Evolutionary conservation across 2,329 filamentous ascomycete species (phyloP), one percentile per base, ranked within the genome.

Genomic region (Domatiomyces catenatus): DNA sequence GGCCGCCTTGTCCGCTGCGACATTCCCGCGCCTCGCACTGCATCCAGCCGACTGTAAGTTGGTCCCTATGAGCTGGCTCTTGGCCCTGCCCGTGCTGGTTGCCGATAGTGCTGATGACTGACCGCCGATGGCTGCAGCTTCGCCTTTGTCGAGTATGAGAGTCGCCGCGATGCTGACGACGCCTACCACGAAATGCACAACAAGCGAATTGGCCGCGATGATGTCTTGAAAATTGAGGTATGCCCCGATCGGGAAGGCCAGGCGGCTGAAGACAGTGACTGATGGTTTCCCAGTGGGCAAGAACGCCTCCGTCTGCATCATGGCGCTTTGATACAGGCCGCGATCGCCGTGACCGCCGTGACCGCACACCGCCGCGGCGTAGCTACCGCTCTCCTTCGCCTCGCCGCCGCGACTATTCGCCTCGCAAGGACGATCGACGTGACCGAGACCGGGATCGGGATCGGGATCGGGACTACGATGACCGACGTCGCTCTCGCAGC

Each of bases 101-200:
- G 64, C n/a, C 22, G n/a, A 44, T 2, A 39, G 19, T 18, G 26
- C 49, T 20, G 7, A 61, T 61, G 60, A 64, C 58, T 52, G 62
- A 63, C 61, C 70, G 56, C 42, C 22, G 22, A 57, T 81, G 18
- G 20, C 22, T 49, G 24, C 57, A 81, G 92, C 60, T 98, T 98
- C 68, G 92, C 92, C 39, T 98, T 98, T 68, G 92, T 98, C 58
- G 92, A 98, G 72, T 98, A 98, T 69, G 92, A 98, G 74, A 93
- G 89, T 69, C 86, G 90, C 62, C 89, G 92, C 61, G 92, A 98
- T 75, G 89, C 92, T 57, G 92, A 98, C 69, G 92, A 98, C 72
- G 92, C 92, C 46, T 98, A 98, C 67, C 87, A 98, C 69, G 92
- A 98, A 73, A 98, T 98, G 92, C 92, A 98, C 67, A 96, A 96